These are phyloP conservation scores for Inosperma sp. DNA, from an alignment of 768 basidiomycete genomes.

Conservation along the genomic window DNA sequence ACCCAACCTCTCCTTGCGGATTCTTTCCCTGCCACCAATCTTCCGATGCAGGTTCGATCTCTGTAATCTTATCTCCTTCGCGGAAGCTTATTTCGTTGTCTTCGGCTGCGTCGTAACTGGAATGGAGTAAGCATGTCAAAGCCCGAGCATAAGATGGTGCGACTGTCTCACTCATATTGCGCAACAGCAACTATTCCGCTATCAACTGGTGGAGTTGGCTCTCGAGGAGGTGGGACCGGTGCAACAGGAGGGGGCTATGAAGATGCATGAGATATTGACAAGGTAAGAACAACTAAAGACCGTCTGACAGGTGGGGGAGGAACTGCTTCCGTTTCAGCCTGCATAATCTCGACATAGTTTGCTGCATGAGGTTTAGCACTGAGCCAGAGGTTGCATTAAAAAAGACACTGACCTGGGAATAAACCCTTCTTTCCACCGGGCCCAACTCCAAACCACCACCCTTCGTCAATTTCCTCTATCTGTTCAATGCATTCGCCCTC, in stretches of 20 bases:
- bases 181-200: constrained; percentile 58
- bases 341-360: constrained; percentile 82
- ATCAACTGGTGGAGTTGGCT: constrained; percentile 42
- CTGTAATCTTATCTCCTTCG: constrained; percentile 74
- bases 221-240: constrained; percentile 44
- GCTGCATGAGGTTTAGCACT: constrained; percentile 37
- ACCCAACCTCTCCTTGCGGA: constrained; percentile 49
- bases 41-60: constrained; percentile 79
- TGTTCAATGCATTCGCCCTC: constrained; percentile 83
- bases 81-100: constrained; percentile 87
- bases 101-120: constrained; percentile 83
- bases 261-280: neutral
- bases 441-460: constrained; percentile 88
- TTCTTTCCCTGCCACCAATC: constrained; percentile 85
- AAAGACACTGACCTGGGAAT: constrained; percentile 67
- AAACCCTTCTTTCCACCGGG: constrained; percentile 69
- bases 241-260: constrained; percentile 33
- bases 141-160: neutral
- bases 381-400: neutral
- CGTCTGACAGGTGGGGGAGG: constrained; percentile 48
- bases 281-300: neutral
- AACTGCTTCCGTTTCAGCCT: constrained; percentile 50
- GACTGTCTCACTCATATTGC: constrained; percentile 57
- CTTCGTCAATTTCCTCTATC: constrained; percentile 80
- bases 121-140: neutral